These are phyloP conservation scores for Melanogaster broomeanus DNA, from an alignment of 768 basidiomycete genomes.

Conservation along the genomic window DNA sequence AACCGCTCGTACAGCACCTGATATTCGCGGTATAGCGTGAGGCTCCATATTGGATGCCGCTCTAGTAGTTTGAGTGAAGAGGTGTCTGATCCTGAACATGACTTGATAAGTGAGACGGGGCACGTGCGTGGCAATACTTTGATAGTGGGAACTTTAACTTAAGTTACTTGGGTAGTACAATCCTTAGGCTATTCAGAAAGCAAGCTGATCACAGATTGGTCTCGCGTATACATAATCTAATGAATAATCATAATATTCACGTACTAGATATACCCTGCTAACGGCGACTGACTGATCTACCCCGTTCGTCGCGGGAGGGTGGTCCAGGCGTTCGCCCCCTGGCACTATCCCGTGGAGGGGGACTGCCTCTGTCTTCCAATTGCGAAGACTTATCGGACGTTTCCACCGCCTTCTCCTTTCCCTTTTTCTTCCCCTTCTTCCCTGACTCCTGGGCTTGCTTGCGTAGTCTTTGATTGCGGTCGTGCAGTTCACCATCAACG, in stretches of 20 bases:
- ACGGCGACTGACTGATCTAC: conserved; percentile 22
- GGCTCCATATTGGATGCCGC: conserved; percentile 17
- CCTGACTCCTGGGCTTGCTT: conserved; percentile 8
- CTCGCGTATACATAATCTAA: conserved; percentile 9
- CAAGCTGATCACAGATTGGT: conserved; percentile 1
- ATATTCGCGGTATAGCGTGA: conserved; percentile 19
- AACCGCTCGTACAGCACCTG: conserved; percentile 16
- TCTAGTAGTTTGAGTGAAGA: conserved; percentile 1
- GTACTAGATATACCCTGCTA: conserved; percentile 11
- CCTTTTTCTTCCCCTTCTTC: conserved; percentile 17
- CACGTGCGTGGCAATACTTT: too few relatives aligned
- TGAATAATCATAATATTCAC: conserved; percentile 6
- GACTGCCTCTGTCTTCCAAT: conserved; percentile 14
- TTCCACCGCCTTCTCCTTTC: conserved; percentile 14
- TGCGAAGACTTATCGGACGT: conserved; percentile 2
- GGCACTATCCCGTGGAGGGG: conserved; percentile 5
- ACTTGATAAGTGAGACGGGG: too few relatives aligned
- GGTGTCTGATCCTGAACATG: conserved; percentile 8
- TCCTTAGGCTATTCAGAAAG: too few relatives aligned
- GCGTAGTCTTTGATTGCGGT: conserved; percentile 3
- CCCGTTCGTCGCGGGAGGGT: conserved; percentile 20
- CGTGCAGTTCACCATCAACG: conserved; percentile 4
- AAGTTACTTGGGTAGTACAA: too few relatives aligned
- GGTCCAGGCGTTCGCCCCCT: conserved; percentile 31
- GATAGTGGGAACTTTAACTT: too few relatives aligned